Evolutionary conservation across 2,329 filamentous ascomycete species (phyloP), one percentile per base, ranked within the genome.

Genomic region (Periconia sp.): DNA sequence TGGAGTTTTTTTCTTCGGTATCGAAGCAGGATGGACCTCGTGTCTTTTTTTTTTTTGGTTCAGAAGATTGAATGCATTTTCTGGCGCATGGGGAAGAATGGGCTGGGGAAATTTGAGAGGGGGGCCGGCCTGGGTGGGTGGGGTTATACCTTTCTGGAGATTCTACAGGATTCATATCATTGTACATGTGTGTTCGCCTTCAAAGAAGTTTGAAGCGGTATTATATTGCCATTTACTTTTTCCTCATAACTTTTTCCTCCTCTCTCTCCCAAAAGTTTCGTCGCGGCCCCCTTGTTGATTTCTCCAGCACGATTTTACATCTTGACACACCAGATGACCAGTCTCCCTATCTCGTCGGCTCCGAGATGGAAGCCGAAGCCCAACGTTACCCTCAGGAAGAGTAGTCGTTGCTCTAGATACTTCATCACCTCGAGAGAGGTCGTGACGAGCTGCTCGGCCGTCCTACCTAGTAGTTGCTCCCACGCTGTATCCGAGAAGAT

Each of bases 401-500:
- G 39, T 34, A 84, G 54, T 4, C 77, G 67, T 48, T 78, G 73
- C 51, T 84, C 78, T 4, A 84, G 59, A 30, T 72, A 69, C 40
- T 68, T 68, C n/a, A 83, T 48, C 13, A 70, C 67, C 10, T 76
- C 71, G 0, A 60, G 45, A 10, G 65, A 46, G 16, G 68, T 57
- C 7, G 45, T 48, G 3, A 75, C 74, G 66, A 82, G 52, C 33
- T 78, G 72, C 12, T 70, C 59, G 2, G 73, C 60, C 0, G 65
- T 67, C 22, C 76, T 61, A 3, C 78, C 77, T 5, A 81, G 65
- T 2, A 81, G 56, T 17, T 79, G 66, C 23, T 55, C 57, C 82
- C 81, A 85, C 0, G 82, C 82, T 2, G 66, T 43, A 12, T 75
- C 66, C 4, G 73, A 77, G 68, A 83, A 77, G 13, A 83, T 64